Conservation (phyloP, 768 basidiomycete genomes). For the Lactarius hengduanensis region DNA sequence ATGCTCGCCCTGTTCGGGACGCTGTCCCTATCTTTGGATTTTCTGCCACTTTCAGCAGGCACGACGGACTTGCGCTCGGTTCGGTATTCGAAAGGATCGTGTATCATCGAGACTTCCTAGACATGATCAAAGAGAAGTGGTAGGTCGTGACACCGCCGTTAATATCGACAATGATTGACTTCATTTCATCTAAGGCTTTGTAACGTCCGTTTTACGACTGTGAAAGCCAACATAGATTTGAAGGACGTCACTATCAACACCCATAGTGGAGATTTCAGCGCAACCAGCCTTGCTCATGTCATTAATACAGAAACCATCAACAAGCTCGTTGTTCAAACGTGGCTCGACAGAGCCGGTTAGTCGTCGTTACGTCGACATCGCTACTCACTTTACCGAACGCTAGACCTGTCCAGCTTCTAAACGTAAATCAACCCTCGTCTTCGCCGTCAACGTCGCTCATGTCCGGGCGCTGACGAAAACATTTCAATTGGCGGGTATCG, state of each 20-base stretch:
- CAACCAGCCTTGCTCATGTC: conserved; percentile 72
- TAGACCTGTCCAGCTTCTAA: conserved; percentile 38
- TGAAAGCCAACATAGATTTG: conserved; percentile 72
- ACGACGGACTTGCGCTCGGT: conserved; percentile 86
- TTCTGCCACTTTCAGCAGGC: conserved; percentile 91
- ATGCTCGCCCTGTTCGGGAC: conserved; percentile 30
- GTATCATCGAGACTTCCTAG: conserved; percentile 85
- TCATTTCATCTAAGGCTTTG: conserved; percentile 59
- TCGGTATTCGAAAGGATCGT: conserved; percentile 90
- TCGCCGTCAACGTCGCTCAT: conserved; percentile 84
- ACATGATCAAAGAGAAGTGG: conserved; percentile 95
- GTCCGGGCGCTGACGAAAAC: conserved; percentile 67
- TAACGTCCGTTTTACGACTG: conserved; percentile 80
- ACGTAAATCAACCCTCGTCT: conserved; percentile 88
- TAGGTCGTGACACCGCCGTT: conserved; percentile 32
- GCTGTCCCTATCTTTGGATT: conserved; percentile 89
- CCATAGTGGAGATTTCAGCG: conserved; percentile 76
- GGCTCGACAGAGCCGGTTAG: conserved; percentile 80
- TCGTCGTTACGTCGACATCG: not conserved
- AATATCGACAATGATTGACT: not conserved
- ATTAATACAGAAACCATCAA: conserved; percentile 82
- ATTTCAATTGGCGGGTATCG: conserved; percentile 74
- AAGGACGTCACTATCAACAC: conserved; percentile 63
- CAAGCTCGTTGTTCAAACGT: conserved; percentile 72
- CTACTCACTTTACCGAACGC: conserved; percentile 11